Evolutionary conservation across 2,329 filamentous ascomycete genomes (phyloP).

Genomic region (Calonectria naviculata): DNA sequence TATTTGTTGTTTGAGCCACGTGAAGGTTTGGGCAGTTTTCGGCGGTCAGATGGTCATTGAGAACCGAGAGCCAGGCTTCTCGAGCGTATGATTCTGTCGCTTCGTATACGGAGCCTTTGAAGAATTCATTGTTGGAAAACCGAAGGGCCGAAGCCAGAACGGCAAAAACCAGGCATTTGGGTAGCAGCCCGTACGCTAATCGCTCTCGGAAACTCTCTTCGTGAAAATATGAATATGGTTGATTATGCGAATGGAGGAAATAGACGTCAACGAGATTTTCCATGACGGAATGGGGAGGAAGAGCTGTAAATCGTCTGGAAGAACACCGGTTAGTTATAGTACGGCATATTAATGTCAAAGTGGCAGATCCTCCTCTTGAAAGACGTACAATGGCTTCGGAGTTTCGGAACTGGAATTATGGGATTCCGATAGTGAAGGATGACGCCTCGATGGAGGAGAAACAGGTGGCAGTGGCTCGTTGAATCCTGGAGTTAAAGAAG

Average conservation of each 20-base stretch:
- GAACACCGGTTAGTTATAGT: too few species aligned
- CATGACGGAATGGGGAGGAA: conserved; percentile 5
- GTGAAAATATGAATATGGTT: conserved; percentile 26
- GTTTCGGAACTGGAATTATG: not conserved
- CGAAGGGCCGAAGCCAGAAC: conserved; percentile 17
- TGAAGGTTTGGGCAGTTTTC: conserved; percentile 10
- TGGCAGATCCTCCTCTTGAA: too few species aligned
- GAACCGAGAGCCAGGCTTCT: conserved; percentile 19
- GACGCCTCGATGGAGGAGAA: not conserved
- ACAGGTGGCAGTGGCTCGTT: not conserved
- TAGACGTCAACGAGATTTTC: conserved; percentile 13
- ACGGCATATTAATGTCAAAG: too few species aligned
- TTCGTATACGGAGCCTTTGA: conserved; percentile 3
- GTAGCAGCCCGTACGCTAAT: not conserved
- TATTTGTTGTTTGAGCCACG: conserved; percentile 15
- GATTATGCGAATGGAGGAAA: conserved; percentile 20
- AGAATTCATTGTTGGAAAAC: conserved; percentile 15
- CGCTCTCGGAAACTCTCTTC: conserved; percentile 16
- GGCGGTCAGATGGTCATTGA: conserved; percentile 17
- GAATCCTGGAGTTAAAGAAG: not conserved
- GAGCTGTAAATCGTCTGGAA: not conserved
- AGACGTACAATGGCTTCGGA: not conserved
- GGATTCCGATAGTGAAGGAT: not conserved
- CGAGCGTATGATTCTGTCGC: conserved; percentile 18
- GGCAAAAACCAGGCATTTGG: conserved; percentile 16